phyloP scores from a whole-genome alignment of 73 alveolate genomes.

The Paramecium caudatum region DNA sequence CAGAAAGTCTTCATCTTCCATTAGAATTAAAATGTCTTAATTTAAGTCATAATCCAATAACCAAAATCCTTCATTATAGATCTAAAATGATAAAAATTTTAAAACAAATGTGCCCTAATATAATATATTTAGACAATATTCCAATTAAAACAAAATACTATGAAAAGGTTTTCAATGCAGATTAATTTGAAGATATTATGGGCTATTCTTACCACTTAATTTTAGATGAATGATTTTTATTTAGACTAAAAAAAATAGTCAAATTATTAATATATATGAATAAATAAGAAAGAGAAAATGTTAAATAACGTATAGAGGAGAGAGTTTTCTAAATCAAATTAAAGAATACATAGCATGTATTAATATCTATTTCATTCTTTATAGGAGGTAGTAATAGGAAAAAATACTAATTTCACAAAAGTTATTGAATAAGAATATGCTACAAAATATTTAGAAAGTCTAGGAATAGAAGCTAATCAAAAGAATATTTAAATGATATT shows the following conservation, averaged over 20 bases:
- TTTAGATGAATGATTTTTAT: conserved; percentile 3
- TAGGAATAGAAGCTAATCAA: conserved; percentile 62
- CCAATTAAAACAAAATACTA: neutral
- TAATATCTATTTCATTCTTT: neutral
- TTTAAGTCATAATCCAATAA: neutral
- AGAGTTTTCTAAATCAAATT: conserved; percentile 62
- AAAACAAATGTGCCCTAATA: neutral
- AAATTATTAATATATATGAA: conserved; percentile 42
- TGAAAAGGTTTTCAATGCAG: neutral
- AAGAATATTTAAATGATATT: conserved; percentile 41
- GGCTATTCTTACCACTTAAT: neutral
- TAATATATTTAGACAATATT: conserved; percentile 11
- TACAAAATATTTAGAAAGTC: conserved; percentile 55
- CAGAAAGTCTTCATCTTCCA: neutral
- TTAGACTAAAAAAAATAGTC: too few species aligned
- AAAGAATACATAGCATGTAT: conserved; percentile 63
- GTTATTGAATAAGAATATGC: conserved; percentile 67
- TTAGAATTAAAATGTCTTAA: neutral
- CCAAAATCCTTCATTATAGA: neutral
- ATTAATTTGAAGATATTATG: neutral
- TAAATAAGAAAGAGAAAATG: conserved; percentile 69
- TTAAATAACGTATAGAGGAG: conserved; percentile 36
- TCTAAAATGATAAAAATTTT: neutral
- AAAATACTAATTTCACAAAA: conserved; percentile 59
- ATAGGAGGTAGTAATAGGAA: conserved; percentile 58